phyloP scores from a whole-genome alignment of 768 basidiomycete genomes.

The Tephrocybe sp. region DNA sequence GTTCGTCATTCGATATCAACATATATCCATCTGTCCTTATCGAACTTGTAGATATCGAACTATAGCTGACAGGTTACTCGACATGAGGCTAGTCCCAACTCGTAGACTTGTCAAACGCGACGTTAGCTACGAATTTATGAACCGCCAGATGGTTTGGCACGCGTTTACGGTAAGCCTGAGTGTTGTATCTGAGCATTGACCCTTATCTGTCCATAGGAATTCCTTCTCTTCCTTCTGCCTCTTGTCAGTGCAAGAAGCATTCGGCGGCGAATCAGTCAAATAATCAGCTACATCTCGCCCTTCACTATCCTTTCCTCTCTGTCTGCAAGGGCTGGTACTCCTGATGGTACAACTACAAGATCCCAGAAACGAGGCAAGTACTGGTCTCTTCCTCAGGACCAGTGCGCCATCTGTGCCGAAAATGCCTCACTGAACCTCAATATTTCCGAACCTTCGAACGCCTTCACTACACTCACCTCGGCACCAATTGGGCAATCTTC shows the following conservation, averaged over 20 bases:
- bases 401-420: slow-evolving; percentile 91
- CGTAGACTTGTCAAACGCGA: slow-evolving; percentile 70
- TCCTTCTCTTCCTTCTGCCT: slow-evolving; percentile 89
- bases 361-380: slow-evolving; percentile 55
- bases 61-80: slow-evolving; percentile 73
- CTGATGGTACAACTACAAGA: background rate
- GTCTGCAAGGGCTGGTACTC: slow-evolving; percentile 20
- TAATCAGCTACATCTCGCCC: slow-evolving; percentile 30
- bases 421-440: slow-evolving; percentile 65
- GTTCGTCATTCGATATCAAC: slow-evolving; percentile 33
- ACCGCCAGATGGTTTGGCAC: slow-evolving; percentile 99
- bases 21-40: background rate
- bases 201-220: slow-evolving; percentile 62
- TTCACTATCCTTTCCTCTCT: slow-evolving; percentile 29
- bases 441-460: slow-evolving; percentile 50
- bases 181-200: slow-evolving; percentile 6
- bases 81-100: slow-evolving; percentile 73
- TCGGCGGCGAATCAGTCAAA: slow-evolving; percentile 52
- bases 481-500: slow-evolving; percentile 19
- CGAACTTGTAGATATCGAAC: slow-evolving; percentile 71
- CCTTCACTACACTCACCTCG: slow-evolving; percentile 38
- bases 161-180: slow-evolving; percentile 81
- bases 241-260: slow-evolving; percentile 71
- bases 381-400: slow-evolving; percentile 64
- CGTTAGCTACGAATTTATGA: slow-evolving; percentile 98